Evolutionary conservation across 2,329 filamentous ascomycete species (phyloP).

Genomic region (Colletotrichum cuscutae): DNA sequence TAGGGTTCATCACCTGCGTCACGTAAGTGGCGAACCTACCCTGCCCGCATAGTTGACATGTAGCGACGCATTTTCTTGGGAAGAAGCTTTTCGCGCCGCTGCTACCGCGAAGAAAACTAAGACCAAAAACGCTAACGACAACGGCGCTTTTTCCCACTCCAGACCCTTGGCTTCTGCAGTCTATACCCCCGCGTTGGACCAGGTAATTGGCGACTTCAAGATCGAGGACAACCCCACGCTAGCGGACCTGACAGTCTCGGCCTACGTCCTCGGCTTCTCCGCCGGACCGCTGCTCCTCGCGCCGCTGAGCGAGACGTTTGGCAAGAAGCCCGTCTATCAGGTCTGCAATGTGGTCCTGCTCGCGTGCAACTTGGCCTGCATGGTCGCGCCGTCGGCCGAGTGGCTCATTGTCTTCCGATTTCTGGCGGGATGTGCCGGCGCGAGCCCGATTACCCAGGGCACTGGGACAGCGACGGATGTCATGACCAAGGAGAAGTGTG

Average conservation of each 20-base stretch:
- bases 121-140: not conserved
- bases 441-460: constrained; percentile 22
- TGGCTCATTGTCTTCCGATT: constrained; percentile 19
- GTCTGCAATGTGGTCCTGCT: constrained; percentile 16
- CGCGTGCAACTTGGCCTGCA: constrained; percentile 11
- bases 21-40: constrained; percentile 9
- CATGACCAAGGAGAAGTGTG: constrained; percentile 17
- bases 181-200: constrained; percentile 21
- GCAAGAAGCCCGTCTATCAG: constrained; percentile 12
- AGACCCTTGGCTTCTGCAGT: constrained; percentile 25
- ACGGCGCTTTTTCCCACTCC: not conserved
- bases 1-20: constrained; percentile 16
- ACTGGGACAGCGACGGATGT: constrained; percentile 15
- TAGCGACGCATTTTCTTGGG: not conserved
- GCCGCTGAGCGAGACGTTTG: constrained; percentile 1
- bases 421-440: constrained; percentile 15
- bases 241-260: constrained; percentile 15
- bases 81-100: not conserved
- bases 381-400: constrained; percentile 15
- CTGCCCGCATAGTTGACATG: not conserved
- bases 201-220: constrained; percentile 8
- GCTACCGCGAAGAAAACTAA: not conserved
- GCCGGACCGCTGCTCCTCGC: constrained; percentile 21
- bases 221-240: constrained; percentile 10
- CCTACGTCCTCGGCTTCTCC: constrained; percentile 24